A percentile compares a stretch with the other conserved stretches of the same genome.
Conservation (phyloP, 2,329 filamentous ascomycete genomes). For the Fusarium sp. region DNA sequence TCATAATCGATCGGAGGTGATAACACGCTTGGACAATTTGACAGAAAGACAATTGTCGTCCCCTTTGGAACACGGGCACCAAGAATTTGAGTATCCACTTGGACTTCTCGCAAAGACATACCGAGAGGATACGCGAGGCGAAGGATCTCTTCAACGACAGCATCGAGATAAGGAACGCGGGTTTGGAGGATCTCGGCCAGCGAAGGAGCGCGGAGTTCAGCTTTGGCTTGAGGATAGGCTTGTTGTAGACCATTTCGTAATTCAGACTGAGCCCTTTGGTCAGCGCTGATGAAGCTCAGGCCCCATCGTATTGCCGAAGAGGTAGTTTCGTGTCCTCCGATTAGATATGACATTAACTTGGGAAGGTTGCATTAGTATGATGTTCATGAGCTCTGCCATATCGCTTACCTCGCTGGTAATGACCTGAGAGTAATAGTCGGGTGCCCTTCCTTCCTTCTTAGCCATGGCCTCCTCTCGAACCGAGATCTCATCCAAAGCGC, state of each 20-base stretch:
- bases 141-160: slow-evolving; percentile 27
- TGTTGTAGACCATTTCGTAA: slow-evolving; percentile 12
- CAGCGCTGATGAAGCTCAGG: slow-evolving; percentile 17
- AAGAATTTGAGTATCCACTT: slow-evolving; percentile 21
- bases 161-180: slow-evolving; percentile 24
- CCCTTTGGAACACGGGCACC: slow-evolving; percentile 30
- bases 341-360: slow-evolving; percentile 23
- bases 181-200: slow-evolving; percentile 21
- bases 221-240: slow-evolving; percentile 4
- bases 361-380: background rate
- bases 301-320: slow-evolving; percentile 28
- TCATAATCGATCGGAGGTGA: slow-evolving; percentile 16
- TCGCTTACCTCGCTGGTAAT: slow-evolving; percentile 24
- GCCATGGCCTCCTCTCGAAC: slow-evolving; percentile 25
- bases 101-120: slow-evolving; percentile 13
- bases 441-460: slow-evolving; percentile 21
- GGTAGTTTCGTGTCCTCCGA: slow-evolving; percentile 32
- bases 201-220: slow-evolving; percentile 7
- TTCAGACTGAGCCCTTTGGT: slow-evolving; percentile 18
- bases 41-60: slow-evolving; percentile 20
- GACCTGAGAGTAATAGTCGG: slow-evolving; percentile 16
- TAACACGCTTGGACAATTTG: slow-evolving; percentile 18
- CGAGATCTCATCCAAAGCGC: slow-evolving; percentile 25
- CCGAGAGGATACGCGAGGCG: slow-evolving; percentile 21
- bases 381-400: background rate